phyloP scores from a whole-genome alignment of 169 alveolate genomes.

The Plasmodium relictum region DNA sequence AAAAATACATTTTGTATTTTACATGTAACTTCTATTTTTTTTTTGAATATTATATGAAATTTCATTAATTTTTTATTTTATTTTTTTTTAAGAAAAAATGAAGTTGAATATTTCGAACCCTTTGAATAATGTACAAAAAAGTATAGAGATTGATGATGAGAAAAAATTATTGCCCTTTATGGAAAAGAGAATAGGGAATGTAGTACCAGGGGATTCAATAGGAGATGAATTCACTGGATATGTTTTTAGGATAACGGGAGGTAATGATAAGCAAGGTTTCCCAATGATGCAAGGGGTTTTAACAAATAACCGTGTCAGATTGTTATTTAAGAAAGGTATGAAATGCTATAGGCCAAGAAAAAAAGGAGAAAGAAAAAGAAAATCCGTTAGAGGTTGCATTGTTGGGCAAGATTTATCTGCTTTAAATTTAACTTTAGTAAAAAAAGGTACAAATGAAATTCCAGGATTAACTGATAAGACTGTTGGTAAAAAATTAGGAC shows the following conservation, averaged over 20 bases:
- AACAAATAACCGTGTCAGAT: constrained; percentile 90
- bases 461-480: constrained; percentile 98
- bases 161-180: constrained; percentile 96
- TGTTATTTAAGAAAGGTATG: constrained; percentile 92
- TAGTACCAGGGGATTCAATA: constrained; percentile 97
- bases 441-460: constrained; percentile 98
- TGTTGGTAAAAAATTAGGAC: constrained; percentile 99
- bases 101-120: constrained; percentile 97
- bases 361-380: constrained; percentile 98
- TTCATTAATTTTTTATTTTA: too few species aligned
- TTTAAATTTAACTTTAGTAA: constrained; percentile 95
- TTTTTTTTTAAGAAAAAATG: constrained; percentile 81
- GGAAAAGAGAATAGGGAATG: constrained; percentile 99
- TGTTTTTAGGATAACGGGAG: constrained; percentile 95
- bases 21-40: too few species aligned
- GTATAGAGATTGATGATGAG: constrained; percentile 99
- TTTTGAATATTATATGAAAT: too few species aligned
- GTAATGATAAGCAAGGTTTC: constrained; percentile 99
- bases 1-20: too few species aligned
- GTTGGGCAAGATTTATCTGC: constrained; percentile 99
- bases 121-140: constrained; percentile 95
- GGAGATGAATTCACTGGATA: constrained; percentile 99
- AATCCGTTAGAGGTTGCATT: constrained; percentile 99
- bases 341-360: constrained; percentile 98
- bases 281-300: constrained; percentile 99